Evolutionary conservation across 768 basidiomycete genomes (phyloP).

Genomic region (Paxillus ammoniavirescens): DNA sequence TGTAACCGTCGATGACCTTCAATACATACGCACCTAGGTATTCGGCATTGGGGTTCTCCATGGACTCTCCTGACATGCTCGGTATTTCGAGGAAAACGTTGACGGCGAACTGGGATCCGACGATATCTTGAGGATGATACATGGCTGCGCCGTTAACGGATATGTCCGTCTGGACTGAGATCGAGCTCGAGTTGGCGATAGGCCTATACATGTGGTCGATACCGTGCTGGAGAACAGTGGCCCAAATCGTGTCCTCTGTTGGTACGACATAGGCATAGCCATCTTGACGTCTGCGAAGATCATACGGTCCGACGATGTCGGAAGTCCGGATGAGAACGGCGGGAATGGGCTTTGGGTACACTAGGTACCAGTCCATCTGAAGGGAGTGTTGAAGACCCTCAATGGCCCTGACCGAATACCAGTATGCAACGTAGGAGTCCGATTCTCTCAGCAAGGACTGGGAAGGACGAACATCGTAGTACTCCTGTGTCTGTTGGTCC

Average conservation of each 20-base stretch:
- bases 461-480: conserved; percentile 1
- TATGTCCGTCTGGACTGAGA: background rate
- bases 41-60: conserved; percentile 2
- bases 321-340: conserved; percentile 14
- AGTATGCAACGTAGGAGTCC: background rate
- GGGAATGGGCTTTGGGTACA: conserved; percentile 21
- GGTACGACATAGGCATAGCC: conserved; percentile 10
- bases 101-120: conserved; percentile 20
- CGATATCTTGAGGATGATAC: conserved; percentile 16
- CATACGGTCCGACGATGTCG: conserved; percentile 13
- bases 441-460: background rate
- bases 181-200: background rate
- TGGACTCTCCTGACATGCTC: background rate
- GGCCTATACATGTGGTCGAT: conserved; percentile 11
- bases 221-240: conserved; percentile 9
- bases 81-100: conserved; percentile 23
- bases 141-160: background rate
- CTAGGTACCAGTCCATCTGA: background rate
- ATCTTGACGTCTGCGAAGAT: background rate
- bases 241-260: conserved; percentile 13
- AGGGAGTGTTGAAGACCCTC: conserved; percentile 12
- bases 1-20: background rate
- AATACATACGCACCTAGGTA: conserved; percentile 29
- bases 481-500: conserved; percentile 8
- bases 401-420: conserved; percentile 11